phyloP scores from a whole-genome alignment of 139 green algal genomes.

The Tetraselmis chui region DNA sequence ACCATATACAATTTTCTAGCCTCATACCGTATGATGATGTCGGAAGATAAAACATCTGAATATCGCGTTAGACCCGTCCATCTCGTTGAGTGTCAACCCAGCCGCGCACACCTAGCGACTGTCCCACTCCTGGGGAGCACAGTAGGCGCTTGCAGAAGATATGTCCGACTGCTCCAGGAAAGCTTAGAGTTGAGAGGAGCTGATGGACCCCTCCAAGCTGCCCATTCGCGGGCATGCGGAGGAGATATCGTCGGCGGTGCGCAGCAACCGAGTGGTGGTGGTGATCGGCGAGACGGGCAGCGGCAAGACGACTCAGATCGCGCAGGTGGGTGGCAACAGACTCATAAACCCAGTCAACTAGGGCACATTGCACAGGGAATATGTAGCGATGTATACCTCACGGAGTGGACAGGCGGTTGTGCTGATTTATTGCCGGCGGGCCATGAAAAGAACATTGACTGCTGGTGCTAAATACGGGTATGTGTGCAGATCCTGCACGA shows the following conservation, averaged over 20 bases:
- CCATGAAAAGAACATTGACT: conserved; percentile 50
- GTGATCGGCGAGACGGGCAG: conserved; percentile 95
- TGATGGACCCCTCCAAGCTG: conserved; percentile 27
- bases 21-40: no score
- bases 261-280: conserved; percentile 41
- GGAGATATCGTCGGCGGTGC: conserved; percentile 54
- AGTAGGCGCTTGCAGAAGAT: no score
- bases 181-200: no score
- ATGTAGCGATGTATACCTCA: neutral
- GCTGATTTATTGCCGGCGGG: neutral
- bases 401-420: neutral
- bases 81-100: no score
- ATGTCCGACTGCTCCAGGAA: no score
- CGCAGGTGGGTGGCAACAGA: no score
- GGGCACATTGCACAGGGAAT: conserved; percentile 28
- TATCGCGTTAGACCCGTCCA: no score
- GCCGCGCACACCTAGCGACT: no score
- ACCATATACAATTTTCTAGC: no score
- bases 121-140: no score
- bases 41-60: no score
- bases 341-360: no score
- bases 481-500: neutral
- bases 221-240: conserved; percentile 49
- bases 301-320: conserved; percentile 99
- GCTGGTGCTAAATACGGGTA: conserved; percentile 79